Conservation (phyloP, 192 early-diverging fungal species). For the Coemansia umbellata region DNA sequence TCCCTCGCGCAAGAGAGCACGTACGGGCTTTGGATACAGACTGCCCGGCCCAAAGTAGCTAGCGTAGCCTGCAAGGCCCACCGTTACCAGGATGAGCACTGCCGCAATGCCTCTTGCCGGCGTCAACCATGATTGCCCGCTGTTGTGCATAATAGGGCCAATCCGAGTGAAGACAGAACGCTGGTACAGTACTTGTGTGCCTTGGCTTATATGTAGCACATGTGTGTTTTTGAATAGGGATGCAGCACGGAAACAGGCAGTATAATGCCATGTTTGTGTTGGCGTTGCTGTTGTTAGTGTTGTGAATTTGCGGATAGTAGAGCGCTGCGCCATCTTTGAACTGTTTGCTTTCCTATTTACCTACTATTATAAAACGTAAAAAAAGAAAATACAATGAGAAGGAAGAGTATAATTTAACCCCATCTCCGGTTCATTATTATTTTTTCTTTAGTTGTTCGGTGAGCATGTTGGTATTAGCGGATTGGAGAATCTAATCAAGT, state of each 20-base stretch:
- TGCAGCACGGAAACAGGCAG: not conserved
- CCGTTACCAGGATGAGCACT: not conserved
- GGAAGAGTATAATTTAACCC: no score
- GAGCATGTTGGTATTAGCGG: no score
- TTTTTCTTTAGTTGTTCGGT: no score
- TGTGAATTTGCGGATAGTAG: not conserved
- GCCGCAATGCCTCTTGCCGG: slow-evolving; percentile 1
- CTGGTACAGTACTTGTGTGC: not conserved
- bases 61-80: slow-evolving; percentile 26
- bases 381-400: no score
- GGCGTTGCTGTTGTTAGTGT: not conserved
- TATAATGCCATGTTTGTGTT: not conserved
- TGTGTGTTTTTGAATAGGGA: not conserved
- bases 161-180: not conserved
- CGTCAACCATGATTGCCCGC: slow-evolving; percentile 14
- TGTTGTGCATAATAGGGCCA: not conserved
- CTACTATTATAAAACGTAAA: no score
- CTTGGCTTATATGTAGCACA: not conserved
- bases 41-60: slow-evolving; percentile 30
- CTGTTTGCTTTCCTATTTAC: no score
- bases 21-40: slow-evolving; percentile 29
- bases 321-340: not conserved
- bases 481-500: no score
- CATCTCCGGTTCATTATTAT: no score
- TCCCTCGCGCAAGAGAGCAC: slow-evolving; percentile 38